Base-by-base conservation (phyloP, 1,284 basidiomycete genomes). In the Sutorius eximius region DNA sequence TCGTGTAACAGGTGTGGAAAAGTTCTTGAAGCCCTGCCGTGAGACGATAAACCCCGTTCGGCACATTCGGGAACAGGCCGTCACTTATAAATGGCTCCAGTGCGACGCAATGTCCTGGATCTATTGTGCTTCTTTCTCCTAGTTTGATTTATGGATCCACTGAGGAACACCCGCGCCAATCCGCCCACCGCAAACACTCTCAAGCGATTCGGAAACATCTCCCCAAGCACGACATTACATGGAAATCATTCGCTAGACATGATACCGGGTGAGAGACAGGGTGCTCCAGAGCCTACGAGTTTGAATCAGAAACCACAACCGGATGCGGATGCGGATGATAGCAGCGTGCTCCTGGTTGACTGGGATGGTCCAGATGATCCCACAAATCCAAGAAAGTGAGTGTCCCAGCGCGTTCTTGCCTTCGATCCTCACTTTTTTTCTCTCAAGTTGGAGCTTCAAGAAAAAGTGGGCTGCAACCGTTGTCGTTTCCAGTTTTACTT, bases 401-500 rank as follows among this genome's bases (percentile, higher is more conserved):
- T 56, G 8, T 2, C 1, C 22, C 5, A 16, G 2, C 16, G 12
- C 15, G 4, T 10, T 15, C 29, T 22, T 1, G 1, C 6, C 13
- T 1, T 27, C 3, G 6, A 11, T 13, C 5, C 49, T 56, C 38
- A 56, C 20, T 1, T 3, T 0, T 0, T 41, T 11, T 42, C 32
- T 30, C 44, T 20, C 40, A 57, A 68, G 79, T 66, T 87, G 85
- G 84, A 69, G 71, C 2, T 71, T 68, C 56, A 67, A 63, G 51
- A 71, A 70, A 51, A 82, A 82, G 67, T 79, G 81, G 77, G 72
- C 71, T 10, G 77, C 79, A 1, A 81, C 78, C 0, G 54, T 63
- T 10, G 74, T 81, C 45, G 72, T 83, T 0, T 81, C 79, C 13
- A 71, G 73, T 0, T 80, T 77, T 58, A 79, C 77, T 0, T 82